Conservation (phyloP, 345 rosid species). For the Brassica juncea region DNA sequence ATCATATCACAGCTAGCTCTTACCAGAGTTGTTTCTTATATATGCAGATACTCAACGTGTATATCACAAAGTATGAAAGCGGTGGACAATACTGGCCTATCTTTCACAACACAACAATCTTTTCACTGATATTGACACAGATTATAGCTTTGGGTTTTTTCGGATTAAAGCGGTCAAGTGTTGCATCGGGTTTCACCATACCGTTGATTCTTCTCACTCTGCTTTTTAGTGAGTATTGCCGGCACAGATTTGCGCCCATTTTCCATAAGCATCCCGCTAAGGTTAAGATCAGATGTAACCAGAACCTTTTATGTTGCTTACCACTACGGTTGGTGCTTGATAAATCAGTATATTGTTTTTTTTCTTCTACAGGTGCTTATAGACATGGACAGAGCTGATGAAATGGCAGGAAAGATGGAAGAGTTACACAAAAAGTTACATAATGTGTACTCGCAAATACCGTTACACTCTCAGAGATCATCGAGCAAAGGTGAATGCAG, state of each 20-base stretch:
- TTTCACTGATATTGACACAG: conserved; percentile 78
- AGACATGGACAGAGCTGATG: conserved; percentile 84
- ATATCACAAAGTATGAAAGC: conserved; percentile 66
- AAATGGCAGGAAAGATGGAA: conserved; percentile 55
- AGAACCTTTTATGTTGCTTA: background rate
- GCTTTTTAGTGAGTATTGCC: conserved; percentile 81
- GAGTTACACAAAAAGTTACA: conserved; percentile 53
- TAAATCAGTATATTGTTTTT: background rate
- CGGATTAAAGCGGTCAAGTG: conserved; percentile 65
- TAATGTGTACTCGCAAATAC: conserved; percentile 67
- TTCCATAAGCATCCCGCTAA: conserved; percentile 63
- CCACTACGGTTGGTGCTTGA: conserved; percentile 19
- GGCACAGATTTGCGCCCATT: conserved; percentile 67
- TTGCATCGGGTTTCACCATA: conserved; percentile 73
- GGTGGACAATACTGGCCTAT: conserved; percentile 91
- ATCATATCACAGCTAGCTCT: background rate
- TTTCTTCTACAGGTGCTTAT: conserved; percentile 55
- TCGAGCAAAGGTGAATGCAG: conserved; percentile 22
- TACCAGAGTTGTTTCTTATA: conserved; percentile 9
- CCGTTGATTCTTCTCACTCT: conserved; percentile 71
- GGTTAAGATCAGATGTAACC: conserved; percentile 45
- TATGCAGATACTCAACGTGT: conserved; percentile 83
- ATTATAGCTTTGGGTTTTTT: conserved; percentile 84
- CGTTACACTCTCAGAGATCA: conserved; percentile 37
- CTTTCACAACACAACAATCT: conserved; percentile 76